phyloP scores from a whole-genome alignment of 129 eudicot species.

The Cynara cardunculus region DNA sequence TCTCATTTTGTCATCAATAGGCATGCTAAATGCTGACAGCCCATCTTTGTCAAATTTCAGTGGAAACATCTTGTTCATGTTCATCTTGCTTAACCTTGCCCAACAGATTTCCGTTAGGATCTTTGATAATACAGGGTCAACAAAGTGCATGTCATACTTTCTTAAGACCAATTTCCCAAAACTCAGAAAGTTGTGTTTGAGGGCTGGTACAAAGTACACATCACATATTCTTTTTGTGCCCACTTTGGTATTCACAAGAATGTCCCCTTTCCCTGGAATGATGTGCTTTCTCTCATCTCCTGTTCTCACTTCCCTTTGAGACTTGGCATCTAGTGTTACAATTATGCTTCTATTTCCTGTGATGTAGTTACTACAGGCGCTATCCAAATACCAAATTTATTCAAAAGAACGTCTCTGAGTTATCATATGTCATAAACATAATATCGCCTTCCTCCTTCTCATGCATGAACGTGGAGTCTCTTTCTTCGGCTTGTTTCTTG shows the following conservation, averaged over 20 bases:
- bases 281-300: too few species aligned
- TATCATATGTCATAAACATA: neutral
- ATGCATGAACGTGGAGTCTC: neutral
- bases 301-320: too few species aligned
- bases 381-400: neutral
- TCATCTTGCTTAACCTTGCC: neutral
- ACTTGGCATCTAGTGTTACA: too few species aligned
- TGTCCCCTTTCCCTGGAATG: neutral
- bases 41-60: neutral
- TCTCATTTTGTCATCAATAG: neutral
- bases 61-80: neutral
- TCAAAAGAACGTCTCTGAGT: neutral
- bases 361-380: too few species aligned
- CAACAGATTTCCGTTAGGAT: neutral
- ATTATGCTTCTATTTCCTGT: neutral
- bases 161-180: neutral
- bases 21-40: neutral
- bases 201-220: neutral
- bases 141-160: too few species aligned
- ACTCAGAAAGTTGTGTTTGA: neutral
- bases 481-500: neutral
- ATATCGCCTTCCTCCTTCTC: neutral
- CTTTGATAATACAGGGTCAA: neutral
- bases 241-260: neutral
- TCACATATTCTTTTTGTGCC: neutral